Evolutionary conservation across 495 filamentous ascomycete species (phyloP), one percentile per base, ranked within the genome.

Genomic region (Penicillium odoratum): DNA sequence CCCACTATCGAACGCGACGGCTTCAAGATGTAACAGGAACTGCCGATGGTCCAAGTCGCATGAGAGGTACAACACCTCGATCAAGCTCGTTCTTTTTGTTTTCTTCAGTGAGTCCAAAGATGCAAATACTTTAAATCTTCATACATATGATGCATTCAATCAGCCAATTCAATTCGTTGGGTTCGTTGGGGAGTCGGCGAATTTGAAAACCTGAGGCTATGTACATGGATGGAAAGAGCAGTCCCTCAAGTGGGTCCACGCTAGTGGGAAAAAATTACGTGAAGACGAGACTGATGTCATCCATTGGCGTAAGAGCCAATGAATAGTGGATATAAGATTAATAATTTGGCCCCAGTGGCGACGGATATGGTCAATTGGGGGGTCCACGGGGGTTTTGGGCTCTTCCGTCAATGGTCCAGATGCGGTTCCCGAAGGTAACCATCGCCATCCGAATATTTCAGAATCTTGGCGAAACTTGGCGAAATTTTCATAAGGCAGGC

Each of bases 1-100:
- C 58, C 58, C 62, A 64, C 62, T 50, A 51, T 40, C 51, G 26
- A 42, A 57, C 25, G 21, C 25, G 55, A 48, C 62, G 58, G 62
- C 62, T 61, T 40, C 57, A 28, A 53, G 44, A 53, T 44, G 36
- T 8, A 29, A 52, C 25, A 25, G 18, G 11, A 62, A 56, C n/a
- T 62, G 60, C 61, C 57, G 57, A 60, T 7, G 13, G 10, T 26
- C 25, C 9, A 44, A 51, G n/a, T 5, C 42, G 36, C 34, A 33
- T 31, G 29, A 13, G 18, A 34, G 16, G 29, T 38, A 8, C 13
- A 16, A 40, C 38, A 16, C 38, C 13, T 7, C 38, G 21, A 21
- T 21, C 21, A 21, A 21, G 21, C 21, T 21, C 21, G 21, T 21
- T 21, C 21, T 21, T 21, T 21, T 21, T 21, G 1, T 21, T 21